Percentiles rank a stretch among this genome's conserved stretches.
These are phyloP conservation scores for Saturnispora galanensis DNA, from an alignment of 805 yeast species.

Conservation along the genomic window DNA sequence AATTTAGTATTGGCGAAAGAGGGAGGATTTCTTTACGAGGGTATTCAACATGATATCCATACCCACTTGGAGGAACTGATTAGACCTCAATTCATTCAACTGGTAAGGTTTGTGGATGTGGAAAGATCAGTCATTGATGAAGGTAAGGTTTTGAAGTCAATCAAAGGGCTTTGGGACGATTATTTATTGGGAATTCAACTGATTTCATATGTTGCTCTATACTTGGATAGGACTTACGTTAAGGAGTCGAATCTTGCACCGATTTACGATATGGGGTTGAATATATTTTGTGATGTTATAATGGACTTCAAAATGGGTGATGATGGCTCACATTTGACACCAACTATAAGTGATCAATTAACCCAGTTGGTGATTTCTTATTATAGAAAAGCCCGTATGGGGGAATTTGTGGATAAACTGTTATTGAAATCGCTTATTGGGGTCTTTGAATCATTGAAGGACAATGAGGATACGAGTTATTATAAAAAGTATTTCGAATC, in stretches of 20 bases:
- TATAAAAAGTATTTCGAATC: slow-evolving; percentile 64
- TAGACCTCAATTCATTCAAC: slow-evolving; percentile 13
- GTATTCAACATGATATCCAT: slow-evolving; percentile 41
- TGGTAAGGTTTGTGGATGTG: neutral
- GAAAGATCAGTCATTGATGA: slow-evolving; percentile 12
- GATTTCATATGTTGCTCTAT: slow-evolving; percentile 78
- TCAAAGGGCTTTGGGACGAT: slow-evolving; percentile 53
- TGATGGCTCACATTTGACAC: slow-evolving; percentile 20
- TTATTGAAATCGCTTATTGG: slow-evolving; percentile 50
- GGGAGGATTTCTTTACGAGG: slow-evolving; percentile 57
- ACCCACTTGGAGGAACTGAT: slow-evolving; percentile 33
- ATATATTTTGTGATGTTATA: slow-evolving; percentile 52
- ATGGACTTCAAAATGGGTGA: slow-evolving; percentile 34
- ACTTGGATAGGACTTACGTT: slow-evolving; percentile 76
- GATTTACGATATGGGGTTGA: slow-evolving; percentile 66
- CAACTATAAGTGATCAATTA: slow-evolving; percentile 39
- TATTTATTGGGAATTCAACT: slow-evolving; percentile 65
- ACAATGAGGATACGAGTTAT: slow-evolving; percentile 48
- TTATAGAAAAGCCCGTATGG: slow-evolving; percentile 44
- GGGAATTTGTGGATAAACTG: slow-evolving; percentile 46
- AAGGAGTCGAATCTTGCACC: slow-evolving; percentile 53
- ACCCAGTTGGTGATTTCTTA: slow-evolving; percentile 43
- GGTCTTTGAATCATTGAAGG: slow-evolving; percentile 63
- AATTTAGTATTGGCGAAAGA: slow-evolving; percentile 60
- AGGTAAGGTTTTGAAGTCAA: slow-evolving; percentile 23